These are phyloP conservation scores for Emergomyces africanus DNA, from an alignment of 2,329 filamentous ascomycete genomes.

Conservation along the genomic window DNA sequence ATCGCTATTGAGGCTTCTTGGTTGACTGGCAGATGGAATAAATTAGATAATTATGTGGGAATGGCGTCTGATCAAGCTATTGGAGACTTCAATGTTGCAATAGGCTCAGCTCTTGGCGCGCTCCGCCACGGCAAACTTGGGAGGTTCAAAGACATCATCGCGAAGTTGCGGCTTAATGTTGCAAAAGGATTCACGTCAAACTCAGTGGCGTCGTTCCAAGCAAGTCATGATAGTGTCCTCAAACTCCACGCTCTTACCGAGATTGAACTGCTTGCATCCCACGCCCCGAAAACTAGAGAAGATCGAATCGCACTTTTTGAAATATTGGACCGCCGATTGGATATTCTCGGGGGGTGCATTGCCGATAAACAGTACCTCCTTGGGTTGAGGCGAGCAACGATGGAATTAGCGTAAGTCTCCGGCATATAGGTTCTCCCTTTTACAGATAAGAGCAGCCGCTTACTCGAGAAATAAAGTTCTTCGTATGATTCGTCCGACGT, in stretches of 20 bases:
- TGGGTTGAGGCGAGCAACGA: slow-evolving; percentile 70
- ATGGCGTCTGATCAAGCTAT: slow-evolving; percentile 23
- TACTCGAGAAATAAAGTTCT: slow-evolving; percentile 21
- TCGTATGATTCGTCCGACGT: slow-evolving; percentile 59
- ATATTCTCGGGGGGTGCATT: slow-evolving; percentile 76
- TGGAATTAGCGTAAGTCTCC: slow-evolving; percentile 51
- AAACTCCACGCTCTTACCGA: slow-evolving; percentile 82
- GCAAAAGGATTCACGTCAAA: slow-evolving; percentile 63
- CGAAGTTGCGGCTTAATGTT: slow-evolving; percentile 54
- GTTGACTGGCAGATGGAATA: slow-evolving; percentile 72
- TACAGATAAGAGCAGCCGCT: background rate
- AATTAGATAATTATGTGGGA: slow-evolving; percentile 53
- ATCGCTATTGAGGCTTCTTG: slow-evolving; percentile 87
- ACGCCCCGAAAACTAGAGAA: slow-evolving; percentile 13
- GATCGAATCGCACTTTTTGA: slow-evolving; percentile 29
- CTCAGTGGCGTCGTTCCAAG: slow-evolving; percentile 65
- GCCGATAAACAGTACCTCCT: slow-evolving; percentile 90
- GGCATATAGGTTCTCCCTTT: background rate
- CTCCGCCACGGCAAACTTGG: slow-evolving; percentile 41
- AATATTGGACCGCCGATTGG: slow-evolving; percentile 62
- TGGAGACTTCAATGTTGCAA: slow-evolving; percentile 67
- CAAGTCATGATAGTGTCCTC: slow-evolving; percentile 72
- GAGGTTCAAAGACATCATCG: slow-evolving; percentile 46
- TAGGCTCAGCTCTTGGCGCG: slow-evolving; percentile 56
- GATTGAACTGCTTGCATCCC: slow-evolving; percentile 49